These are phyloP conservation scores for Ustilago bromivora DNA, from an alignment of 1,284 basidiomycete species.

Conservation along the genomic window DNA sequence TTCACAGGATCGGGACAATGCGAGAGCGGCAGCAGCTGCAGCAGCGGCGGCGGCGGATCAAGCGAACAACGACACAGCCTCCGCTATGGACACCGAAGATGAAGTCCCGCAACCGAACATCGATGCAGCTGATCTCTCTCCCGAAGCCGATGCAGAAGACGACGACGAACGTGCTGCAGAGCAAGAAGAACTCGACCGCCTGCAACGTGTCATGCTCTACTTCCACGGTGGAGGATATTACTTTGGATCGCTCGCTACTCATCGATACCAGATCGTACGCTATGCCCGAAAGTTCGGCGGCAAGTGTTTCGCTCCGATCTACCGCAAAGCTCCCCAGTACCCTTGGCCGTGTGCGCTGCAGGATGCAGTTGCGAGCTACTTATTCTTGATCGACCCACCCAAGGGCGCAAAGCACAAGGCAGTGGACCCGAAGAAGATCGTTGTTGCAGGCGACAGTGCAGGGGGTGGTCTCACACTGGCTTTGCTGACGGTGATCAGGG, in stretches of 20 bases:
- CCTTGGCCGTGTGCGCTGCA: slow-evolving; percentile 96
- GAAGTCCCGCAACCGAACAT: slow-evolving; percentile 23
- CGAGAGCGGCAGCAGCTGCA: background rate
- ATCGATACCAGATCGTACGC: slow-evolving; percentile 71
- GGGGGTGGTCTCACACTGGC: slow-evolving; percentile 89
- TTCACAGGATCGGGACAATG: background rate
- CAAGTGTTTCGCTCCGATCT: slow-evolving; percentile 70
- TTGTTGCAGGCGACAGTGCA: slow-evolving; percentile 89
- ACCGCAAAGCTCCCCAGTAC: slow-evolving; percentile 67
- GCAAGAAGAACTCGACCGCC: slow-evolving; percentile 61
- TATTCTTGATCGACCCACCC: slow-evolving; percentile 81
- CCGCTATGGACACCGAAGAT: slow-evolving; percentile 2
- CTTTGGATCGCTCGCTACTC: slow-evolving; percentile 73
- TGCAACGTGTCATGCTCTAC: slow-evolving; percentile 66
- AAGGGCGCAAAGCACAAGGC: slow-evolving; percentile 75
- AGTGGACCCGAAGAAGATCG: slow-evolving; percentile 83
- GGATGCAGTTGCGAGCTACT: slow-evolving; percentile 84
- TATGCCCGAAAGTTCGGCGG: slow-evolving; percentile 71
- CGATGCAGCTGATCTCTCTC: slow-evolving; percentile 51
- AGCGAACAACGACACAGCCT: background rate
- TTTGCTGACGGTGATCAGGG: slow-evolving; percentile 90
- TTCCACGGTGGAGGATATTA: slow-evolving; percentile 71
- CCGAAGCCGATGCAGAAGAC: slow-evolving; percentile 11
- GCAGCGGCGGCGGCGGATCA: background rate
- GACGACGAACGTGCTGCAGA: slow-evolving; percentile 15